phyloP scores from a whole-genome alignment of 2,329 filamentous ascomycete species.

The Dactylellina drechsleri region DNA sequence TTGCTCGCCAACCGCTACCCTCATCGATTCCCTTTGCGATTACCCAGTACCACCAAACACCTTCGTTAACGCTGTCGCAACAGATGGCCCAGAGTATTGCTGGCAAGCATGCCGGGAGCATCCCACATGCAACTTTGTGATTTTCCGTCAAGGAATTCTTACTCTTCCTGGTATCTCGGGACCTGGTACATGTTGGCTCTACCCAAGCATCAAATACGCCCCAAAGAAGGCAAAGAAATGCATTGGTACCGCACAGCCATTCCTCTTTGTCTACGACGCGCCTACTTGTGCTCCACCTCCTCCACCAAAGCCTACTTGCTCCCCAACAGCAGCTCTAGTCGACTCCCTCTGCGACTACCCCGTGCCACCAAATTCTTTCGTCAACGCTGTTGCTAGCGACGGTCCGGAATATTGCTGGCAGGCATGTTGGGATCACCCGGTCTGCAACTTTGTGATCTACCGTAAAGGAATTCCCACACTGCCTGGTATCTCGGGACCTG shows the following conservation, averaged over 20 bases:
- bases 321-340: not conserved
- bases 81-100: not conserved
- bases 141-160: not conserved
- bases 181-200: conserved; percentile 10
- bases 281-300: not conserved
- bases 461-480: conserved; percentile 1
- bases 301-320: not conserved
- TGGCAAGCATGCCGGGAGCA: conserved; percentile 2
- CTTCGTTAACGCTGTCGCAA: conserved; percentile 3
- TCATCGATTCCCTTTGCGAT: conserved; percentile 8
- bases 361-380: not conserved
- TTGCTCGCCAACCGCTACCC: conserved; percentile 6
- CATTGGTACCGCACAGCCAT: not conserved
- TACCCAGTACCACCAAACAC: not conserved
- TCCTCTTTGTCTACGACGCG: not conserved
- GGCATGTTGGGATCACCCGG: not conserved
- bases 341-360: conserved; percentile 13
- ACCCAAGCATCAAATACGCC: conserved; percentile 1
- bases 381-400: conserved; percentile 1
- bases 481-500: conserved; percentile 8
- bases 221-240: not conserved
- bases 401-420: conserved; percentile 12
- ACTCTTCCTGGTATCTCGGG: not conserved
- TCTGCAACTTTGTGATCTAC: conserved; percentile 16
- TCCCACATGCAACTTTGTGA: conserved; percentile 10